These are phyloP conservation scores for Hylodesmum podocarpum DNA, from an alignment of 306 rosid genomes.

Conservation along the genomic window DNA sequence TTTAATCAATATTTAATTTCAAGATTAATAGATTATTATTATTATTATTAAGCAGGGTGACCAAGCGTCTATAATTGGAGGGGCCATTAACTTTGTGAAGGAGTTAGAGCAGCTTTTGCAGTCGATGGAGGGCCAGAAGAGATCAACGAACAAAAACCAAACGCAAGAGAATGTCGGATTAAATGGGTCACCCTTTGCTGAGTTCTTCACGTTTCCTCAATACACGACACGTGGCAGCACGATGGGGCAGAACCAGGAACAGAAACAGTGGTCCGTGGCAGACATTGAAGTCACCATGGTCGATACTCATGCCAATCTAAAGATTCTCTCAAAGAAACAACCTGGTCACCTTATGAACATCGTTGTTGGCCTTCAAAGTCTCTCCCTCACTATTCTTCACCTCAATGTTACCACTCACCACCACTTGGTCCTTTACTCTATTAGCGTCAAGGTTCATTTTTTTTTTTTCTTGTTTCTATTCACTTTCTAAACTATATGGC, in stretches of 20 bases:
- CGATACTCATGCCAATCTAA: conserved; percentile 81
- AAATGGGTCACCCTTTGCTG: conserved; percentile 45
- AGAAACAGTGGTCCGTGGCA: conserved; percentile 45
- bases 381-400: conserved; percentile 70
- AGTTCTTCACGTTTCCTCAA: conserved; percentile 83
- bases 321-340: conserved; percentile 63
- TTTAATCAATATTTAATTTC: too few relatives aligned
- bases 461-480: too few relatives aligned
- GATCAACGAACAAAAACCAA: conserved; percentile 27
- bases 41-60: conserved; percentile 85
- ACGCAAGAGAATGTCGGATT: background rate
- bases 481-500: too few relatives aligned
- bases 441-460: conserved; percentile 68
- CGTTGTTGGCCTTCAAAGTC: conserved; percentile 63
- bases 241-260: conserved; percentile 31
- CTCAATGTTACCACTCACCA: conserved; percentile 67
- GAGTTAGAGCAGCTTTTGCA: conserved; percentile 77
- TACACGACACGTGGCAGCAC: conserved; percentile 50
- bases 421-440: conserved; percentile 72
- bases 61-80: conserved; percentile 94
- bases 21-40: too few relatives aligned
- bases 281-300: conserved; percentile 92
- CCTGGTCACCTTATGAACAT: conserved; percentile 57
- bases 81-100: conserved; percentile 91
- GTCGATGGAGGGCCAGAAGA: conserved; percentile 52